Evolutionary conservation across 306 rosid species (phyloP).

Genomic region (Cercis canadensis): DNA sequence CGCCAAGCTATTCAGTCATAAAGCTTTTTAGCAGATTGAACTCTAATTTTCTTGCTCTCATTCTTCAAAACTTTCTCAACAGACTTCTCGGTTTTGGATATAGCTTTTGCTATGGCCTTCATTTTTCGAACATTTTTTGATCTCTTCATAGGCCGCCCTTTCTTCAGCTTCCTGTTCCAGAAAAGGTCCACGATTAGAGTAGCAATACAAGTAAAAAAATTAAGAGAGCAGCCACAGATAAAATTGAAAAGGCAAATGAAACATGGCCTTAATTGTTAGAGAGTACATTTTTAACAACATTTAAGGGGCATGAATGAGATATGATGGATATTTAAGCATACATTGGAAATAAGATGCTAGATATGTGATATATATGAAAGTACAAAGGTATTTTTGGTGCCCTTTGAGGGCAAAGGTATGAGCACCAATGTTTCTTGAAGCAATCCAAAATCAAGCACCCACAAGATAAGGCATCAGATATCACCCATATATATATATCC

Average conservation of each 20-base stretch:
- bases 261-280: not conserved
- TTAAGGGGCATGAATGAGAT: no score
- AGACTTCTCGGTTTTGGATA: constrained; percentile 59
- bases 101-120: constrained; percentile 75
- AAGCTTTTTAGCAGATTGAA: constrained; percentile 74
- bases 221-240: no score
- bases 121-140: constrained; percentile 69
- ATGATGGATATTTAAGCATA: constrained; percentile 6
- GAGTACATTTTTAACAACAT: not conserved
- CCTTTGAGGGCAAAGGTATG: no score
- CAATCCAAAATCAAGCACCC: not conserved
- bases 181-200: constrained; percentile 31
- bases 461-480: constrained; percentile 5
- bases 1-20: constrained; percentile 57
- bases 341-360: constrained; percentile 2
- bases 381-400: not conserved
- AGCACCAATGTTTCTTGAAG: not conserved
- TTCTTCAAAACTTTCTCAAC: constrained; percentile 61
- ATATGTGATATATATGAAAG: constrained; percentile 7
- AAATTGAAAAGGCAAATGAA: constrained; percentile 16
- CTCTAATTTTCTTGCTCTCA: constrained; percentile 68
- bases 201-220: no score
- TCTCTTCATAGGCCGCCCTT: constrained; percentile 89
- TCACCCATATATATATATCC: not conserved
- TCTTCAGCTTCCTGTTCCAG: constrained; percentile 68